Evolutionary conservation across 2,329 filamentous ascomycete genomes (phyloP), one percentile per base, ranked within the genome.

Genomic region (Plenodomus tracheiphilus): DNA sequence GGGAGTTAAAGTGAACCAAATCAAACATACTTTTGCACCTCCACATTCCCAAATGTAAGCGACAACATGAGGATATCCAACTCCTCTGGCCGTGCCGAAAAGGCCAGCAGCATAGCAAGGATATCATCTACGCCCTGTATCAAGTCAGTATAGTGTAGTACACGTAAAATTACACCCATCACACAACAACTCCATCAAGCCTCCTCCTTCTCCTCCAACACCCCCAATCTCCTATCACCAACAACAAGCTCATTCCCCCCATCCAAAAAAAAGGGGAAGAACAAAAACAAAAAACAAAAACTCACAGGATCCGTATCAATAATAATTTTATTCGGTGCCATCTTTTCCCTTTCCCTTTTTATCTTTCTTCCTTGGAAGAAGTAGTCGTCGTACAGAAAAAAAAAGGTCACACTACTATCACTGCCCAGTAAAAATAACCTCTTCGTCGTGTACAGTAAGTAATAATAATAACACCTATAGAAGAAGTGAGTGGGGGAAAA

Each of bases 251-350:
- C 28, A 32, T 25, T 25, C 22, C n/a, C n/a, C n/a, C n/a, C n/a
- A n/a, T n/a, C n/a, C n/a, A n/a, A n/a, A n/a, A n/a, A n/a, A n/a
- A n/a, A n/a, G n/a, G n/a, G n/a, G n/a, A n/a, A n/a, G n/a, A 37
- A 3, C 2, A 15, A 20, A 17, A 3, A 18, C 13, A 13, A 19
- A 15, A 28, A 17, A n/a, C n/a, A 13, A 16, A 32, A 25, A 61
- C 71, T 59, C 79, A 89, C 92, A 76, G 93, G 93, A 70, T 97
- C 94, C 2, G 93, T 97, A 69, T 99, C 94, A 65, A 99, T 94
- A 64, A 99, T 97, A 61, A 99, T 86, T 65, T 87, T 76, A 40
- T 74, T 74, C 3, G 74, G 71, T 2, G 73, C 66, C 75, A 79
- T 52, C 8, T 16, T 36, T 36, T 5, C 15, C 32, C 32, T 36